These are phyloP conservation scores for Cryphonectria carpinicola DNA, from an alignment of 2,329 filamentous ascomycete genomes.

Conservation along the genomic window DNA sequence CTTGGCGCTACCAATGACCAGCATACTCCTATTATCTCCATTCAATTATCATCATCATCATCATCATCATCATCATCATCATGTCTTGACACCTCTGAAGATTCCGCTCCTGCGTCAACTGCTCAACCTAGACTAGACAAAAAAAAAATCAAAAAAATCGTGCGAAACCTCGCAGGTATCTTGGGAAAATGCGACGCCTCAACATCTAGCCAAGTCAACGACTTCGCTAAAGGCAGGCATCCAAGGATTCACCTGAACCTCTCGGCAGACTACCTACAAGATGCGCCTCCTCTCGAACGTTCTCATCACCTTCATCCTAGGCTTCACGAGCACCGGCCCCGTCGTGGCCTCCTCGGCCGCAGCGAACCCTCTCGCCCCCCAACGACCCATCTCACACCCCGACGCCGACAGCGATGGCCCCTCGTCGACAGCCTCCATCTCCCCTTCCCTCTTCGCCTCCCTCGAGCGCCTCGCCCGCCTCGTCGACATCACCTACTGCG, in stretches of 20 bases:
- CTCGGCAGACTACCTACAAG: slow-evolving; percentile 7
- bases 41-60: no score
- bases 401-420: slow-evolving; percentile 10
- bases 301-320: slow-evolving; percentile 5
- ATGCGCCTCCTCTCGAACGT: slow-evolving; percentile 18
- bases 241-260: not conserved
- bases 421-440: slow-evolving; percentile 44
- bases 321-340: not conserved
- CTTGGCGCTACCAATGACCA: not conserved
- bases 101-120: not conserved
- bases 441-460: slow-evolving; percentile 70
- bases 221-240: slow-evolving; percentile 20
- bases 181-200: slow-evolving; percentile 20
- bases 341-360: slow-evolving; percentile 19
- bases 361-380: not conserved
- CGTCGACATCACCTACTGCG: slow-evolving; percentile 94
- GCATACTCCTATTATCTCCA: not conserved
- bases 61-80: not conserved
- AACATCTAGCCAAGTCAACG: slow-evolving; percentile 17
- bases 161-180: not conserved
- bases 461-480: slow-evolving; percentile 88
- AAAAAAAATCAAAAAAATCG: not conserved
- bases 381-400: slow-evolving; percentile 19
- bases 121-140: not conserved
- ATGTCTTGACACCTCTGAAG: not conserved